These are phyloP conservation scores for Alternaria burnsii DNA, from an alignment of 2,329 filamentous ascomycete species.

Conservation along the genomic window DNA sequence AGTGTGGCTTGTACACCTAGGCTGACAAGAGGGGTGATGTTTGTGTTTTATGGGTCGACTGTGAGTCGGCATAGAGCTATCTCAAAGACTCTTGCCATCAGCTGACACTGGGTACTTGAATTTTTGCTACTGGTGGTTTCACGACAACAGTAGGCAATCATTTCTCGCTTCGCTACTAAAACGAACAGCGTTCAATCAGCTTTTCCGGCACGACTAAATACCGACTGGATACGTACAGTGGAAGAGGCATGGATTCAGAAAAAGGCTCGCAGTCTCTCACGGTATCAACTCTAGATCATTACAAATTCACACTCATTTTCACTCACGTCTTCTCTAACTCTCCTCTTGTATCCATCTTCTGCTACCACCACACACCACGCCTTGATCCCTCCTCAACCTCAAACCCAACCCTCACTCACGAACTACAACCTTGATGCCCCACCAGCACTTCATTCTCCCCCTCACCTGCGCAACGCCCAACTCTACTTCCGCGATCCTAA, in stretches of 20 bases:
- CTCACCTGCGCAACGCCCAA: too few relatives aligned
- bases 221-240: not conserved
- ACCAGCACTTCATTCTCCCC: too few relatives aligned
- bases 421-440: too few relatives aligned
- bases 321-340: too few relatives aligned
- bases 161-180: not conserved
- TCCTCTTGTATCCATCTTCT: too few relatives aligned
- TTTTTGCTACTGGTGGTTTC: not conserved
- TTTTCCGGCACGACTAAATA: not conserved
- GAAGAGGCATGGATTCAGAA: not conserved
- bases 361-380: too few relatives aligned
- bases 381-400: too few relatives aligned
- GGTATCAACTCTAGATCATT: not conserved
- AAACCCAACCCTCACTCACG: too few relatives aligned
- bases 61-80: not conserved
- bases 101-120: not conserved
- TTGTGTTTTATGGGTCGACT: not conserved
- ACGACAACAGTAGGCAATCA: not conserved
- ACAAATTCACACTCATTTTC: too few relatives aligned
- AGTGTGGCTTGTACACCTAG: slow-evolving; percentile 10
- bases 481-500: too few relatives aligned
- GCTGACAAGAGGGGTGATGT: slow-evolving; percentile 8
- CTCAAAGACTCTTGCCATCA: not conserved
- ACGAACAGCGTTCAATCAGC: not conserved
- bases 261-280: not conserved